Percentiles rank a stretch among this genome's conserved stretches.
Conservation (phyloP, 2,329 filamentous ascomycete species). For the Paraconiothyrium brasiliense region DNA sequence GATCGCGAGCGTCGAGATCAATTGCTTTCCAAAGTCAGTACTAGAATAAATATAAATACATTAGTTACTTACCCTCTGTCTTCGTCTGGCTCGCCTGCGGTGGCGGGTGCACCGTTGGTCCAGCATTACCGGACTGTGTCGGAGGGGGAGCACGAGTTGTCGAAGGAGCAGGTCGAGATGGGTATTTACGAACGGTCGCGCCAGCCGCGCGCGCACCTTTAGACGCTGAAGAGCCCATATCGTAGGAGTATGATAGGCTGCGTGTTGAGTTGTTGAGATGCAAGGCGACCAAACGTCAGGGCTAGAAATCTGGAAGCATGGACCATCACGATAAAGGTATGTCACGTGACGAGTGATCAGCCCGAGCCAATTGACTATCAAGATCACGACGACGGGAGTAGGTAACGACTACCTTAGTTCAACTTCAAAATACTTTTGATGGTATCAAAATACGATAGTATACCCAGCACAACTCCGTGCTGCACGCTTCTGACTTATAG, state of each 20-base stretch:
- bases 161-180: constrained; percentile 55
- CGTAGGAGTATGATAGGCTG: constrained; percentile 19
- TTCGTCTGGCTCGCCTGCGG: constrained; percentile 50
- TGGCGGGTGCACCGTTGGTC: constrained; percentile 54
- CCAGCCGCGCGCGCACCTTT: constrained; percentile 63
- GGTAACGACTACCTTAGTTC: not conserved
- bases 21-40: constrained; percentile 55
- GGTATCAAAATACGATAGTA: not conserved
- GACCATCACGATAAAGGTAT: constrained; percentile 8
- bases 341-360: constrained; percentile 7
- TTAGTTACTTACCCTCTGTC: constrained; percentile 48
- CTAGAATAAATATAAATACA: not conserved
- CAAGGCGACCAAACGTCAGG: constrained; percentile 31
- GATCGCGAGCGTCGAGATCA: constrained; percentile 69
- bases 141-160: constrained; percentile 41
- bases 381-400: not conserved
- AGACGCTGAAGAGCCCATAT: constrained; percentile 68
- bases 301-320: constrained; percentile 27
- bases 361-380: not conserved
- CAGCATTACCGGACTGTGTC: constrained; percentile 41
- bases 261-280: constrained; percentile 36
- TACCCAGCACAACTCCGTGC: not conserved
- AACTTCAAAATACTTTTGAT: constrained; percentile 9
- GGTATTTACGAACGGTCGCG: constrained; percentile 64
- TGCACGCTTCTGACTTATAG: constrained; percentile 16